Conservation (phyloP, 345 rosid genomes). For the Nasturtium officinale region DNA sequence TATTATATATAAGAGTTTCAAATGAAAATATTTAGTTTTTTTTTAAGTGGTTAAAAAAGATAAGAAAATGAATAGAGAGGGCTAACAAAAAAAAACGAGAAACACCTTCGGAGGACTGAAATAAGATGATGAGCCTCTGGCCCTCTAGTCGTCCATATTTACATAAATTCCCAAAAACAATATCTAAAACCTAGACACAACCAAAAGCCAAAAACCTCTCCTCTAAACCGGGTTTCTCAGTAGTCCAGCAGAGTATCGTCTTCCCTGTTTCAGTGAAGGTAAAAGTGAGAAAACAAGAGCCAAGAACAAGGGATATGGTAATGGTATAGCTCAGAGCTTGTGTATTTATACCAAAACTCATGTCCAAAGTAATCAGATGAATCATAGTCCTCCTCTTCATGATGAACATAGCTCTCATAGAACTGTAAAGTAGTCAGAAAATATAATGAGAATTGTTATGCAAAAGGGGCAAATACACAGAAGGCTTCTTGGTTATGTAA, state of each 20-base stretch:
- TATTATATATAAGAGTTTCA: not conserved
- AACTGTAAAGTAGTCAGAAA: slow-evolving; percentile 28
- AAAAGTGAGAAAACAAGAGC: slow-evolving; percentile 25
- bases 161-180: slow-evolving; percentile 12
- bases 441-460: not conserved
- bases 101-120: not conserved
- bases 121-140: slow-evolving; percentile 10
- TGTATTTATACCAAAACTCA: slow-evolving; percentile 31
- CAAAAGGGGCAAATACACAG: not conserved
- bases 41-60: not conserved
- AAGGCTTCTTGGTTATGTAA: slow-evolving; percentile 5
- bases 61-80: not conserved
- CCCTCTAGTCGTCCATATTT: slow-evolving; percentile 1
- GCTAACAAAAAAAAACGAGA: slow-evolving; percentile 1
- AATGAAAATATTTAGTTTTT: not conserved
- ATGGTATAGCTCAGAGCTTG: slow-evolving; percentile 5
- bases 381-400: slow-evolving; percentile 26
- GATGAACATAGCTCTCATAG: slow-evolving; percentile 19
- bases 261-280: slow-evolving; percentile 34
- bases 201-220: slow-evolving; percentile 5
- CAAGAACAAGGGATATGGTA: slow-evolving; percentile 3
- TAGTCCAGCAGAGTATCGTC: slow-evolving; percentile 15
- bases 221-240: not conserved
- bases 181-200: slow-evolving; percentile 8
- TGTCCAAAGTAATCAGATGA: slow-evolving; percentile 30